Evolutionary conservation across 139 green algal genomes (phyloP), one percentile per base, ranked within the genome.

Genomic region (Tetradesmus lagerheimii): DNA sequence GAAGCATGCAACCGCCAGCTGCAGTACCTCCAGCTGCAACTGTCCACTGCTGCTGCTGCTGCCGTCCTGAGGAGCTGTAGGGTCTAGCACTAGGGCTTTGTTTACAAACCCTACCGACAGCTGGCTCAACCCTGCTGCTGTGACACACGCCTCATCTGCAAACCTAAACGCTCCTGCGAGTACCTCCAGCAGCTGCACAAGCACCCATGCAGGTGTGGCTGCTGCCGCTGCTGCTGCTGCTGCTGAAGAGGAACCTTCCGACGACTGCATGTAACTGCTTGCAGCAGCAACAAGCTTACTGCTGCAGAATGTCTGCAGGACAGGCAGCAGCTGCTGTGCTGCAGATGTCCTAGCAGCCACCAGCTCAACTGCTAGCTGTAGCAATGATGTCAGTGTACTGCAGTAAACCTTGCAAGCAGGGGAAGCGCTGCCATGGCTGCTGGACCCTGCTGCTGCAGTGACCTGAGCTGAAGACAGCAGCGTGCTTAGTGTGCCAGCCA

Each of bases 1-100:
- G 34, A 83, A 89, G 39, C 85, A 89, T 29, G 85, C 85, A 14
- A 89, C 85, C 39, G 64, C 43, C 5, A 83, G 71, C 85, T 89
- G 71, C 50, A 90, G 74, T 53, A 90, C 37, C 25, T 80, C 50
- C 23, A 53, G 23, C 38, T 43, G 38, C 83, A 15, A n/a, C 35
- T 27, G 50, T 15, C 18, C 75, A 86, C 75, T 86, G 53, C 86
- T 85, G 50, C 76, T 79, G 76, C 86, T 90, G 86, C 45, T 85
- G 75, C 47, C 67, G 41, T 35, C 76, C 4, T 43, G 39, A 47
- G 38, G 41, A 11, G 23, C 31, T 15, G 18, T 6, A 35, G 64
- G 83, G 29, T 78, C 53, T 25, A 89, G 38, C 27, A 34, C 82
- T 37, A 87, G 16, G 23, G 83, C 83, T n/a, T 66, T 38, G 38